Evolutionary conservation across 176 grass and related monocot genomes (phyloP).

Genomic region (Oryza glaberrima): DNA sequence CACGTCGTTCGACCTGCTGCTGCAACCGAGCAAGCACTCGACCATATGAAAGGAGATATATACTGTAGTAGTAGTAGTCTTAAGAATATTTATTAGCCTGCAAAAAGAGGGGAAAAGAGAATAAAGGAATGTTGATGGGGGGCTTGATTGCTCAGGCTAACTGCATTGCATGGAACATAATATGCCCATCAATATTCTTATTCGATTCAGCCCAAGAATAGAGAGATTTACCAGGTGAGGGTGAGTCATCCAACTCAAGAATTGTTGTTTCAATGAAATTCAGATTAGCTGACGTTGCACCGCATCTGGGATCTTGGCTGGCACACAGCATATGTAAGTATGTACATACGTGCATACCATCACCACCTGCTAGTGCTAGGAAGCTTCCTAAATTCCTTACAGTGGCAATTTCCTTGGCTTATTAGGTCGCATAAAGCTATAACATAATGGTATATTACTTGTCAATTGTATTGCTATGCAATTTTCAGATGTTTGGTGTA

Average conservation of each 20-base stretch:
- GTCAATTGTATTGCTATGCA: not conserved
- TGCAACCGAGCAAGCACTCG: constrained; percentile 49
- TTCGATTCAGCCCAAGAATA: no score
- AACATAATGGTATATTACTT: not conserved
- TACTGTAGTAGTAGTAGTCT: not conserved
- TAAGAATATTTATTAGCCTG: not conserved
- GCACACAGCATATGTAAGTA: no score
- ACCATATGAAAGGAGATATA: constrained; percentile 11
- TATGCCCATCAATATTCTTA: not conserved
- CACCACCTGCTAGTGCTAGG: not conserved
- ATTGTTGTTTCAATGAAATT: no score
- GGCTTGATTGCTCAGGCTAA: not conserved
- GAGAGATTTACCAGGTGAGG: no score
- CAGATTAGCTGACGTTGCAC: no score
- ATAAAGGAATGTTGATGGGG: not conserved
- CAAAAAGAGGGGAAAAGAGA: not conserved
- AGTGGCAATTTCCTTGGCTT: not conserved
- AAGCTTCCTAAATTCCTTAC: not conserved
- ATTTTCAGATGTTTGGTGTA: not conserved
- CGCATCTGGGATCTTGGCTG: no score
- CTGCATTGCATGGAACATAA: not conserved
- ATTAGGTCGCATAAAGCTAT: not conserved
- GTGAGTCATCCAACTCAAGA: no score
- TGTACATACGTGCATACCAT: no score
- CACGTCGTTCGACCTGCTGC: constrained; percentile 67